Evolutionary conservation across 176 grass and related monocot genomes (phyloP), one percentile per base, ranked within the genome.

Genomic region (Oryza australiensis): DNA sequence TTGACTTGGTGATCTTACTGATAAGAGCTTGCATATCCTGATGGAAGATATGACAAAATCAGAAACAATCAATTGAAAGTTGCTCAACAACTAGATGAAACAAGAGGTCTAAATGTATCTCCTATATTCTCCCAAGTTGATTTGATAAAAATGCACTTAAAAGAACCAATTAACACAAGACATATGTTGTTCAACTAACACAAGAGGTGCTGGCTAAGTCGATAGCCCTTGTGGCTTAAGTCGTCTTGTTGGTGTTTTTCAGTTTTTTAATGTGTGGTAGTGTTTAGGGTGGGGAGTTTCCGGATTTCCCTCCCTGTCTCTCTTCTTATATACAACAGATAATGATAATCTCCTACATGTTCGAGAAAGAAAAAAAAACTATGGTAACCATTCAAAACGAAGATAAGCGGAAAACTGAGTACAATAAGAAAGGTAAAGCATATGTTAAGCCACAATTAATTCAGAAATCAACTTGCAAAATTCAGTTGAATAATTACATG

Each of bases 1-100:
- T 97, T 11, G 94, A 97, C 76, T 89, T 97, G 60, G 89, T 89
- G 71, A 97, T 89, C 83, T 97, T 97, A 80, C 88, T 94, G 64
- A 97, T 92, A 75, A 97, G 79, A 79, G 85, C 55, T 87, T 92
- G 86, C 87, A 87, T 92, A 79, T 97, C 87, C 92, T 97, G 7
- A 67, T 6, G n/a, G 6, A 85, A 85, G 49, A 81, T 60, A 84
- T 0, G 2, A 48, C 10, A 0, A 68, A 76, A 80, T 26, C 32
- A 76, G 7, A 63, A 79, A 53, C 24, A 20, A 3, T 59, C 7
- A 10, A 11, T 35, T 35, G 12, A 74, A 81, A 20, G 13, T 35
- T 60, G n/a, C 22, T 14, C 18, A 18, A 0, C 12, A 27, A 64
- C 20, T 22, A 13, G 27, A 57, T 64, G 66, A 78, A 37, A 85